Conservation (phyloP, 2,329 filamentous ascomycete species). For the Ceratocystis eucalypticola region DNA sequence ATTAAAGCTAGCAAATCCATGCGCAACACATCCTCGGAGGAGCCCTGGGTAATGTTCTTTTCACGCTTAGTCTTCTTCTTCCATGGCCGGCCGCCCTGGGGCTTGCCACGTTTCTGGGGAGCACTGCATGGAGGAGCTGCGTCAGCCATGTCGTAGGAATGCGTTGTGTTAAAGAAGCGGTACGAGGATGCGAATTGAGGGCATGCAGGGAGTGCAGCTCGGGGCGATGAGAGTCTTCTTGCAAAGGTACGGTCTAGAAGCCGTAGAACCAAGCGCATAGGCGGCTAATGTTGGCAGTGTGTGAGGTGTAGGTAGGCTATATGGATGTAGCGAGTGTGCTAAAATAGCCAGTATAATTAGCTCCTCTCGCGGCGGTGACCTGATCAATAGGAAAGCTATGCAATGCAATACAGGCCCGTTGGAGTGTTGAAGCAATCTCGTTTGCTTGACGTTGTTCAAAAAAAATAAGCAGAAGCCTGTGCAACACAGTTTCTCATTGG, state of each 20-base stretch:
- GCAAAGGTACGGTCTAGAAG: slow-evolving; percentile 8
- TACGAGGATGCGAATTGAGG: background rate
- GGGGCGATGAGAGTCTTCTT: background rate
- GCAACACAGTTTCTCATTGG: background rate
- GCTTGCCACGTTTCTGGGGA: slow-evolving; percentile 16
- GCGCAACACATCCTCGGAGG: slow-evolving; percentile 52
- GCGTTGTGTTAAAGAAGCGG: background rate
- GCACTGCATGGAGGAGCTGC: slow-evolving; percentile 7
- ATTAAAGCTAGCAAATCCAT: slow-evolving; percentile 47
- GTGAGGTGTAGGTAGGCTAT: background rate
- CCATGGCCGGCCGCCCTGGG: slow-evolving; percentile 18
- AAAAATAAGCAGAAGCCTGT: slow-evolving; percentile 2
- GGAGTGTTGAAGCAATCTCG: too few relatives aligned
- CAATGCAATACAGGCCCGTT: too few relatives aligned
- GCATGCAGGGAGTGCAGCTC: background rate
- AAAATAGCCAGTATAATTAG: background rate
- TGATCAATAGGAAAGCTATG: too few relatives aligned
- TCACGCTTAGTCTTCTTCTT: slow-evolving; percentile 40
- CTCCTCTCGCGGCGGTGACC: background rate
- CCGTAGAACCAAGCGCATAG: slow-evolving; percentile 8
- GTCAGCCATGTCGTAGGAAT: slow-evolving; percentile 4
- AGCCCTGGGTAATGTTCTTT: slow-evolving; percentile 47
- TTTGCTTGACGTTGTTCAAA: background rate
- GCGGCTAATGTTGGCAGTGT: background rate
- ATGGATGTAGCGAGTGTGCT: background rate